Base-by-base conservation (phyloP, 2,329 filamentous ascomycete genomes). In the Neofusicoccum sp. region DNA sequence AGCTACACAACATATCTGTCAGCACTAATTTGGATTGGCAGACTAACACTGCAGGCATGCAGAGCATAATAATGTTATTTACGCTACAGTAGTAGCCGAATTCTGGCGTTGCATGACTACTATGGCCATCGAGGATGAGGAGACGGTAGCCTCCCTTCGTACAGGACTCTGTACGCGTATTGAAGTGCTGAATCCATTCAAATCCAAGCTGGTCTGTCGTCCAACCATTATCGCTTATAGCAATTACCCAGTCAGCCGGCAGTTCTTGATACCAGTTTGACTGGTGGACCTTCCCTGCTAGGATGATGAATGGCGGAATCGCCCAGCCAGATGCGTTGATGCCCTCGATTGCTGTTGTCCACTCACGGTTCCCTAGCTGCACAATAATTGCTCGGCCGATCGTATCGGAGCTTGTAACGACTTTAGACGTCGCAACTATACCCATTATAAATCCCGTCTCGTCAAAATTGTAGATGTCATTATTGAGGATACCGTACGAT, bases 241-340 rank as follows among this genome's bases (percentile, higher is more conserved):
- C 58, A 22, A 65, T 48, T 45, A 41, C 28, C 58, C 3, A 61
- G 12, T 50, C 2, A 14, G 12, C 16, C 4, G 6, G 47, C 43
- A 28, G 28, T 28, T 50, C 52, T 33, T 66, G 41, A 39, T 73
- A 74, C 69, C 63, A 74, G 52, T 61, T 65, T 41, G 63, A 41
- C 43, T 68, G 65, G 61, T 71, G 56, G 61, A 64, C 39, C 59
- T 68, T 63, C 14, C 59, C 67, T 64, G 37, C 45, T 22, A 73
- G 63, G 49, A 72, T 71, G 16, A 73, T 66, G 28, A 69, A 67
- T 29, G 60, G 67, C 22, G 65, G 68, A 37, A 72, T 60, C 44
- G 39, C 60, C 62, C 45, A 71, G 14, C 69, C 64, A 6, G 31
- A 22, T 47, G n/a, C n/a, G n/a, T n/a, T n/a, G n/a, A n/a, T n/a